Evolutionary conservation across 805 yeast species (phyloP).

Genomic region (Yamadazyma olivae): DNA sequence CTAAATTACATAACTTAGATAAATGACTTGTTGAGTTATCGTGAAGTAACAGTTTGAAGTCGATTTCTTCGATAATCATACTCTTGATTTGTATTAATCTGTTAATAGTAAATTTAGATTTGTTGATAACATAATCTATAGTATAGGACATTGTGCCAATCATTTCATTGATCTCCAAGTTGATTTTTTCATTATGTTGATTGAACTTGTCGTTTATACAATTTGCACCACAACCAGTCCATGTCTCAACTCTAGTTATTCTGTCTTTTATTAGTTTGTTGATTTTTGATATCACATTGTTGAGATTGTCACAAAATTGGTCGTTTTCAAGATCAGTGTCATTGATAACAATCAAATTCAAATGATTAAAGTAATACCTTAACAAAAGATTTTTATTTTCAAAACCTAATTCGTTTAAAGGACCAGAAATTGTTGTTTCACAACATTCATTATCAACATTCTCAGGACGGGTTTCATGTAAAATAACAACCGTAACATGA

Average conservation of each 20-base stretch:
- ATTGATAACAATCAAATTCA: conserved; percentile 25
- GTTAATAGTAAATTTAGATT: conserved; percentile 18
- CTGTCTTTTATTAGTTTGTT: conserved; percentile 26
- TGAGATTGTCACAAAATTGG: neutral
- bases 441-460: neutral
- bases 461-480: conserved; percentile 1
- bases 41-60: conserved; percentile 26
- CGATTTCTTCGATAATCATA: conserved; percentile 25
- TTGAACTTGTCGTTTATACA: conserved; percentile 2
- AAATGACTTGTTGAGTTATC: conserved; percentile 22
- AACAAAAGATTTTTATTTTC: conserved; percentile 30
- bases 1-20: conserved; percentile 33
- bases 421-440: neutral
- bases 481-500: conserved; percentile 23
- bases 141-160: conserved; percentile 36
- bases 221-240: conserved; percentile 38
- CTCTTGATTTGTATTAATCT: conserved; percentile 22
- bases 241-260: conserved; percentile 37
- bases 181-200: neutral
- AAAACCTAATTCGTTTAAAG: conserved; percentile 23
- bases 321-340: neutral
- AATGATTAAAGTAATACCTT: conserved; percentile 35
- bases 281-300: conserved; percentile 16
- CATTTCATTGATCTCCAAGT: conserved; percentile 16
- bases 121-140: conserved; percentile 23